phyloP scores from a whole-genome alignment of 73 alveolate genomes.

The Paraurostyla sp. region DNA sequence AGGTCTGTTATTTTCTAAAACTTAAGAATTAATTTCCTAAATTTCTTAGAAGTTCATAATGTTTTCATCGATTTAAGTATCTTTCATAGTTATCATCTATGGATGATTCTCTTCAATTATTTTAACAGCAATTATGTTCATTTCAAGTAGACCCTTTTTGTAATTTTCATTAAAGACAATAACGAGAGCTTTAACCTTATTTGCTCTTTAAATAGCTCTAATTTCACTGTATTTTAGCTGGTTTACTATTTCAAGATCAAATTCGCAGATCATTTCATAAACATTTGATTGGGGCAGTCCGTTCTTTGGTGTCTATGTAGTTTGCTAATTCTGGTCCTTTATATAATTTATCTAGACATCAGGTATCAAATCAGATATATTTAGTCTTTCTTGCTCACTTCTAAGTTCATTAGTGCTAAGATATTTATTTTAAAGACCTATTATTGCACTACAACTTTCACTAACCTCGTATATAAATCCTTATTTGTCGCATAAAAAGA shows the following conservation, averaged over 20 bases:
- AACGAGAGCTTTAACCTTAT: not conserved
- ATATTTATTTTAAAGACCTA: not conserved
- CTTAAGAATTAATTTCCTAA: not conserved
- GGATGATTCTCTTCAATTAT: not conserved
- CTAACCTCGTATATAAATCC: not conserved
- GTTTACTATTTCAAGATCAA: not conserved
- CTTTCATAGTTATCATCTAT: not conserved
- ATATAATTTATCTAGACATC: no score
- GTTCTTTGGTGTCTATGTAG: no score
- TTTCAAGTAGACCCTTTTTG: not conserved
- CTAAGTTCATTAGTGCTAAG: conserved; percentile 22
- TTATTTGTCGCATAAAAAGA: not conserved
- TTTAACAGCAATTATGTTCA: not conserved
- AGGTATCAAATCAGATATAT: not conserved
- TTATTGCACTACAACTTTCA: not conserved
- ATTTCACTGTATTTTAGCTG: conserved; percentile 10
- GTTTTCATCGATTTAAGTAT: not conserved
- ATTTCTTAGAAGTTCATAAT: not conserved
- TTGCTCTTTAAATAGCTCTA: not conserved
- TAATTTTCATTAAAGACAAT: not conserved
- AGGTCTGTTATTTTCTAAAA: not conserved
- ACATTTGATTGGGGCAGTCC: not conserved
- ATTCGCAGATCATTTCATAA: not conserved
- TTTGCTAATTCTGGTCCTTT: no score
- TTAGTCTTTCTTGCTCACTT: not conserved